Base-by-base conservation (phyloP, 1,284 basidiomycete genomes). In the Exobasidium rhododendri region DNA sequence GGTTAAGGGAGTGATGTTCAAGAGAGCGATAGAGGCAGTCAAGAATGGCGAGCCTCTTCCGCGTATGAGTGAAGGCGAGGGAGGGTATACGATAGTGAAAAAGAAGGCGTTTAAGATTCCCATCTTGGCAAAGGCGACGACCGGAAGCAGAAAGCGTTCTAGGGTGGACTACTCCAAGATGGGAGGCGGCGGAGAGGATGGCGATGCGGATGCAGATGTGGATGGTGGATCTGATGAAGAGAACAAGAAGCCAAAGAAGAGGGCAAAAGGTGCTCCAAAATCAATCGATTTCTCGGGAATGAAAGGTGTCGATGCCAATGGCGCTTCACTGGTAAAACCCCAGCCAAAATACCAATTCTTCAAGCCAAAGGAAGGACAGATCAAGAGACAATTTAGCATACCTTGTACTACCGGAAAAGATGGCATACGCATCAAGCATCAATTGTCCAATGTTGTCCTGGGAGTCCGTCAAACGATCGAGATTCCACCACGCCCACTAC, bases 401-500 rank as follows among this genome's bases (percentile, higher is more conserved):
- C 96, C 94, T 0, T 85, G 86, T 7, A 97, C 98, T 86, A 89
- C 86, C 79, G 78, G 69, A 55, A 88, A 88, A 75, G 86, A 88
- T 50, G 90, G 93, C 14, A 86, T 89, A 60, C 70, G 86, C 6
- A 83, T 97, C 10, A 81, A 85, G 5, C 85, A 87, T 14, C 75
- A 85, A 1, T 82, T 87, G 10, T 87, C 90, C 0, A 87, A 89
- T 70, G 84, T 86, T 2, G 88, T 93, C 2, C 86, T 99, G 1
- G 94, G 94, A 32, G 89, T 91, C 58, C 86, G 94, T 5, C 89
- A 91, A 1, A 87, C 88, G 62, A 85, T 89, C 0, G 90, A 88
- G 68, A 83, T 97, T 60, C 86, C 91, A 50, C 96, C 94, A 4
- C 85, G 94, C 11, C 94, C 94, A 1, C 82, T 97, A 14, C 89